Base-by-base conservation (phyloP, 345 rosid genomes). In the Bretschneidera sinensis region DNA sequence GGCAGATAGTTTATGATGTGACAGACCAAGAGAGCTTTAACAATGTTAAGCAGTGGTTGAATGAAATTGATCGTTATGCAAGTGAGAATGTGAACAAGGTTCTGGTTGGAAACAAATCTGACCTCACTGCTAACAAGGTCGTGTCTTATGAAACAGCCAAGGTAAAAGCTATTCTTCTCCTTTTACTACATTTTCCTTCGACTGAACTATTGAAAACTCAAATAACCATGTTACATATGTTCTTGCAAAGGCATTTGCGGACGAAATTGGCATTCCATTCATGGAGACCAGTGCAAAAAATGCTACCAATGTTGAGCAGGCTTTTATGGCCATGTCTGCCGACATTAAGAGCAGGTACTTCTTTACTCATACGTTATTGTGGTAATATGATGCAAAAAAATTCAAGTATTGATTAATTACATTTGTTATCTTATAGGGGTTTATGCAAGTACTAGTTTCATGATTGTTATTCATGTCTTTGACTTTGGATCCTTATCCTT, bases 301-400 rank as follows among this genome's bases (percentile, higher is more conserved):
- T n/a, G n/a, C n/a, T n/a, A n/a, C n/a, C n/a, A n/a, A 87, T 50
- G 89, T 85, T 14, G 89, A 87, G 65, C 74, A 85, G 64, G 95
- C 91, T 61, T 87, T 85, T 72, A 83, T 85, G 91, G 95, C 95
- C 48, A 87, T 87, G 95, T 74, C 85, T 52, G 84, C 84, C 54
- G 85, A 80, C 60, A 81, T 87, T 71, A 87, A 87, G 74, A 79
- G 59, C 54, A 83, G 87, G 91, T 85, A 63, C 51, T 11, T 60
- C 23, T 43, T 7, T 6, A 28, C 16, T 9, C n/a, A n/a, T n/a
- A n/a, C 54, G 14, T 35, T 15, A 11, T 8, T 23, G 2, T 61
- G 20, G 24, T 49, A 35, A 16, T 31, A 28, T 8, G 33, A n/a
- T n/a, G n/a, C n/a, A n/a, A n/a, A n/a, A n/a, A n/a, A n/a, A n/a